phyloP scores from a whole-genome alignment of 75 land plant species.

The Larix kaempferi region DNA sequence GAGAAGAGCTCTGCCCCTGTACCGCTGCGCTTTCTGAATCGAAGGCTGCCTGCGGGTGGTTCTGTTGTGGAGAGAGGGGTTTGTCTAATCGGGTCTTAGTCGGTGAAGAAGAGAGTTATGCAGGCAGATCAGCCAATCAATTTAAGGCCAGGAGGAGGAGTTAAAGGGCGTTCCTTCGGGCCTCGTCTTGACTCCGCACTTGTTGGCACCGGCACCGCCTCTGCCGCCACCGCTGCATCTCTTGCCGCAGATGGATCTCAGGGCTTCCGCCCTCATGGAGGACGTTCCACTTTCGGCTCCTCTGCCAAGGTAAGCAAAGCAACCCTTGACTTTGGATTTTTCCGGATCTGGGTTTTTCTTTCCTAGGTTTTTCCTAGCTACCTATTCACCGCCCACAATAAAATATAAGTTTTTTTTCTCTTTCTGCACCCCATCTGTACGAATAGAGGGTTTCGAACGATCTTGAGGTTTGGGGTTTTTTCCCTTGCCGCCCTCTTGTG shows the following conservation, averaged over 20 bases:
- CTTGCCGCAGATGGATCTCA: constrained; percentile 15
- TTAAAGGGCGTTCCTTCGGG: constrained; percentile 31
- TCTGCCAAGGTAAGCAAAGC: neutral
- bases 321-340: neutral
- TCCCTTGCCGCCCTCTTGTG: neutral
- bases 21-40: neutral
- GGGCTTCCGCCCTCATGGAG: neutral
- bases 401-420: neutral
- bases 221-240: neutral
- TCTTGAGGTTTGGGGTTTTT: neutral
- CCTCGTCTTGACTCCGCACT: constrained; percentile 38
- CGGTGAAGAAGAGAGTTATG: constrained; percentile 33
- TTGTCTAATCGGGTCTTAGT: neutral
- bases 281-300: neutral
- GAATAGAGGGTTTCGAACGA: neutral
- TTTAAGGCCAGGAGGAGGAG: constrained; percentile 66
- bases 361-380: neutral
- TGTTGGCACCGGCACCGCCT: neutral
- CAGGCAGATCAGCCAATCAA: constrained; percentile 71
- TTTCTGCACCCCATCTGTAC: too few relatives aligned
- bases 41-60: too few relatives aligned
- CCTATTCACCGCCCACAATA: neutral
- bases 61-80: too few relatives aligned
- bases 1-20: neutral
- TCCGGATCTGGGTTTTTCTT: neutral